phyloP scores from a whole-genome alignment of 208 protist species.

The Leishmania braziliensis region DNA sequence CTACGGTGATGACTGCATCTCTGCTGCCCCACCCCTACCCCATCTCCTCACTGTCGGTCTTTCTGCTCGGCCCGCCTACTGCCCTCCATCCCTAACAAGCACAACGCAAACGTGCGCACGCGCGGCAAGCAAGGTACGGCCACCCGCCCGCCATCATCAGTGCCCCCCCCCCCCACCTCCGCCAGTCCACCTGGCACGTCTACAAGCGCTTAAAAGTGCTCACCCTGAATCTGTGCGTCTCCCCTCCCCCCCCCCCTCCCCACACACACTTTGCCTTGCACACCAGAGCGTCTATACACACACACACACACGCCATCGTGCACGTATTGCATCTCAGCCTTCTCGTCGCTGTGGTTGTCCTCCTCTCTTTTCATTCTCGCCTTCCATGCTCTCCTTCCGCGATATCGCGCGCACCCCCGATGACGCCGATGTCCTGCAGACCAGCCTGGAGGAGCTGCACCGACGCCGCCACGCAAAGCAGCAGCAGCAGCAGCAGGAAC shows the following conservation, averaged over 20 bases:
- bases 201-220: background rate
- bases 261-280: background rate
- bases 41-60: too few species aligned
- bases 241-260: background rate
- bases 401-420: slow-evolving; percentile 20
- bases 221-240: background rate
- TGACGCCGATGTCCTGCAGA: slow-evolving; percentile 25
- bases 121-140: background rate
- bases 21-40: background rate
- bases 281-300: background rate
- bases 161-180: background rate
- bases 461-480: slow-evolving; percentile 22
- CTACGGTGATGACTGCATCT: background rate
- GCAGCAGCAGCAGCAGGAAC: background rate
- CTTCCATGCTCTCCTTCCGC: slow-evolving; percentile 24
- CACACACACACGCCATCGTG: too few species aligned
- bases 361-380: background rate
- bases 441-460: slow-evolving; percentile 22
- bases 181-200: background rate
- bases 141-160: background rate
- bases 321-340: background rate
- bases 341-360: background rate
- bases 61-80: background rate
- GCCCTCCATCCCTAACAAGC: too few species aligned
- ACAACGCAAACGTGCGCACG: background rate